A percentile compares a stretch with the other conserved stretches of the same genome.
phyloP scores from a whole-genome alignment of 2,329 filamentous ascomycete genomes.

The Pyrenophora graminea region DNA sequence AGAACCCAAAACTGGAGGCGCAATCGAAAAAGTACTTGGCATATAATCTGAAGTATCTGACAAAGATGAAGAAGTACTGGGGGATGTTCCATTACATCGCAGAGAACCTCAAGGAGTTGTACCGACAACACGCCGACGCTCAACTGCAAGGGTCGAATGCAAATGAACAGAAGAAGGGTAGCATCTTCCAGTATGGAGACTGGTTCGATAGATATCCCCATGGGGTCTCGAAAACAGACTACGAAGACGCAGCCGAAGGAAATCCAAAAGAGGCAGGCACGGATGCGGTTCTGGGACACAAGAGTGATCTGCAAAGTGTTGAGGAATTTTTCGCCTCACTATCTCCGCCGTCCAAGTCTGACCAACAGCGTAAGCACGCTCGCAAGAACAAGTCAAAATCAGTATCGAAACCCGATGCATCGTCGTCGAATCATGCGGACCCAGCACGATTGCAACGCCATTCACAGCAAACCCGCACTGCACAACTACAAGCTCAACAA shows the following conservation, averaged over 20 bases:
- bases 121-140: slow-evolving; percentile 82
- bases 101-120: slow-evolving; percentile 88
- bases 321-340: slow-evolving; percentile 91
- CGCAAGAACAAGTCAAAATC: slow-evolving; percentile 50
- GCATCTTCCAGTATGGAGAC: slow-evolving; percentile 92
- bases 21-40: slow-evolving; percentile 82
- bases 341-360: slow-evolving; percentile 61
- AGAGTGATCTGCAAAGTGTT: slow-evolving; percentile 87
- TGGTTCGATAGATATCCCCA: slow-evolving; percentile 97
- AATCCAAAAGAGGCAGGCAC: slow-evolving; percentile 76
- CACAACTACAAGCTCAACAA: slow-evolving; percentile 36
- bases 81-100: slow-evolving; percentile 98
- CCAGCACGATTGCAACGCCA: slow-evolving; percentile 26
- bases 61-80: slow-evolving; percentile 97
- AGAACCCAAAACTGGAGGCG: slow-evolving; percentile 74
- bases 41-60: slow-evolving; percentile 86
- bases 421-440: slow-evolving; percentile 33
- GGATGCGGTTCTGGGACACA: slow-evolving; percentile 88
- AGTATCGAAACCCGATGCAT: slow-evolving; percentile 34
- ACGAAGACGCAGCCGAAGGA: slow-evolving; percentile 71
- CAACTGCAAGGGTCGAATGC: slow-evolving; percentile 66
- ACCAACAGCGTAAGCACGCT: slow-evolving; percentile 55
- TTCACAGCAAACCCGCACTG: slow-evolving; percentile 28
- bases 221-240: slow-evolving; percentile 82
- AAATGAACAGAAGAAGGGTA: slow-evolving; percentile 43